phyloP scores from a whole-genome alignment of 345 rosid species.

The Excoecaria agallocha region DNA sequence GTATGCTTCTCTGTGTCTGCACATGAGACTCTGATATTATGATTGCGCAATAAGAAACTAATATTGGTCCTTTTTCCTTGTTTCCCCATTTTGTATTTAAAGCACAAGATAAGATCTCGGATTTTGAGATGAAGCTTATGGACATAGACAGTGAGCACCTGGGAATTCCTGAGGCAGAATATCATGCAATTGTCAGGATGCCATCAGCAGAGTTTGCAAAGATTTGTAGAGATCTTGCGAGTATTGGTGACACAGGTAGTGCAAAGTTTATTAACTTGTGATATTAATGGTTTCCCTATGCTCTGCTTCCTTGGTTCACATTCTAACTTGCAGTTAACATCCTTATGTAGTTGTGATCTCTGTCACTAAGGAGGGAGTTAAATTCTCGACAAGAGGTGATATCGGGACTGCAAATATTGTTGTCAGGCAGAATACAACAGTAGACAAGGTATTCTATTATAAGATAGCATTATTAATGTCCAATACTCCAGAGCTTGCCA shows the following conservation, averaged over 20 bases:
- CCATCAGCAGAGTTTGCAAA: conserved; percentile 90
- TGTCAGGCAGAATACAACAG: conserved; percentile 88
- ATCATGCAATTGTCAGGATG: conserved; percentile 93
- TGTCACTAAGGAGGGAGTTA: conserved; percentile 95
- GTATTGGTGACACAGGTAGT: conserved; percentile 93
- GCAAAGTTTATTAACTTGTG: not conserved
- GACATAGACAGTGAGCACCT: conserved; percentile 98
- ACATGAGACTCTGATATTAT: not conserved
- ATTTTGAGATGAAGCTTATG: conserved; percentile 98
- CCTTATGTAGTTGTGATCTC: conserved; percentile 73
- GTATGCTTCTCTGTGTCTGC: not conserved
- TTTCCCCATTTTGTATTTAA: conserved; percentile 7
- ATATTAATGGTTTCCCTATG: not conserved
- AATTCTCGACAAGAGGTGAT: conserved; percentile 94
- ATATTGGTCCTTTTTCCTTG: not conserved
- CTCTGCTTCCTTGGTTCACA: not conserved
- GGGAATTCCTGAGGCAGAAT: conserved; percentile 97
- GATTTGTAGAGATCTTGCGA: conserved; percentile 85
- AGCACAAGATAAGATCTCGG: conserved; percentile 96
- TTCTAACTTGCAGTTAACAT: not conserved
- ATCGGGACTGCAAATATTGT: conserved; percentile 95
- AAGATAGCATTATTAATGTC: not conserved
- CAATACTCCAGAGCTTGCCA: not conserved
- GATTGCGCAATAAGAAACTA: not conserved
- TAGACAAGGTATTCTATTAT: conserved; percentile 60